Evolutionary conservation across 2,329 filamentous ascomycete genomes (phyloP), one percentile per base, ranked within the genome.

Genomic region (Trichoderma pleuroti): DNA sequence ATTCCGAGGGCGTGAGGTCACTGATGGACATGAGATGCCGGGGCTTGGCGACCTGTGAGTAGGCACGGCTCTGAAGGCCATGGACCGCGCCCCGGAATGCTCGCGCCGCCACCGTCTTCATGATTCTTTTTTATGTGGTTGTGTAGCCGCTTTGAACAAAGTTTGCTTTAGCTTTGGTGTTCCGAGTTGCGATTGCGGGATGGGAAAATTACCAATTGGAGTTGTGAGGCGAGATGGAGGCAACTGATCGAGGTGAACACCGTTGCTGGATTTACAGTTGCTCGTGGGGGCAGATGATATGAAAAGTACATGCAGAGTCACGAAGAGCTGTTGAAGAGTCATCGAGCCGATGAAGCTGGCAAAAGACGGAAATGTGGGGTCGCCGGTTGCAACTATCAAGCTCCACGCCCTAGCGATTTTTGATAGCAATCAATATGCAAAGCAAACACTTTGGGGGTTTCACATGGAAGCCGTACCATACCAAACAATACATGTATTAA

Each of bases 21-120:
- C 90, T 90, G 77, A 98, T 97, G 68, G 94, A 97, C 82, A 98
- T 91, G 66, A 99, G 86, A 85, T 98, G 95, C 74, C 96, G 91
- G 62, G 93, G 92, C 36, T 76, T 74, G 14, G 56, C 34, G 16
- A 78, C 71, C 68, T 81, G 75, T 49, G 85, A 85, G 72, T 85
- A 85, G 32, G 81, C 77, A 72, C 86, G 81, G 71, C 78, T 77
- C 70, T 84, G 82, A 28, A 82, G 71, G 74, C 80, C 77, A 66
- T 76, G 77, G 73, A 76, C 70, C 73, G 78, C 80, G 71, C 76
- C 74, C 72, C 76, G 81, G 73, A 78, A 77, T 59, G 79, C 73
- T 72, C 79, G 79, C 67, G 79, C 72, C 68, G 76, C 74, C 72
- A 78, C 73, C 26, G 75, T 75, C 76, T 77, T 81, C 81, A 82